These are phyloP conservation scores for Candida tibetensis DNA, from an alignment of 805 yeast genomes.

Conservation along the genomic window DNA sequence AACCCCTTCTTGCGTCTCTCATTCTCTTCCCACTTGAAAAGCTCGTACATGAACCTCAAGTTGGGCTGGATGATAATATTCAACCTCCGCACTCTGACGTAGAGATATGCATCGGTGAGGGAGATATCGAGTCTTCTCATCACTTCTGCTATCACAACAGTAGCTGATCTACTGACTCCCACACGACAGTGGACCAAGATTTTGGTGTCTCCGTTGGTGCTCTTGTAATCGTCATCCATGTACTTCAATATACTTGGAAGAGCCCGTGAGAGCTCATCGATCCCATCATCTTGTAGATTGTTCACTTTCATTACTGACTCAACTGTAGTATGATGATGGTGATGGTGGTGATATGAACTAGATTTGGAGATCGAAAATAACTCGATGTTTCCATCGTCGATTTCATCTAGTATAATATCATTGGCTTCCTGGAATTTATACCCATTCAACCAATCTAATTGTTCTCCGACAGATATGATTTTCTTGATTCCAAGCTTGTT, in stretches of 20 bases:
- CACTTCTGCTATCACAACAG: constrained; percentile 93
- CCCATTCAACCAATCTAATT: constrained; percentile 57
- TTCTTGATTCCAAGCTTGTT: constrained; percentile 64
- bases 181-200: constrained; percentile 88
- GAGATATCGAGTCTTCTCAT: constrained; percentile 71
- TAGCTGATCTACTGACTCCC: constrained; percentile 93
- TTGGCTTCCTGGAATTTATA: constrained; percentile 24
- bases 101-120: constrained; percentile 77
- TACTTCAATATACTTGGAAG: constrained; percentile 64
- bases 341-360: constrained; percentile 1
- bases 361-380: constrained; percentile 18
- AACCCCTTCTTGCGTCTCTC: constrained; percentile 14
- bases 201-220: constrained; percentile 23
- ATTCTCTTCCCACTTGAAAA: constrained; percentile 56
- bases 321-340: constrained; percentile 22
- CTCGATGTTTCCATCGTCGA: constrained; percentile 33
- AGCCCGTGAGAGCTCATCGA: constrained; percentile 65
- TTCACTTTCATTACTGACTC: constrained; percentile 58
- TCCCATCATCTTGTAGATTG: constrained; percentile 87
- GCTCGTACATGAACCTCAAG: constrained; percentile 84
- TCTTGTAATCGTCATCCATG: constrained; percentile 44
- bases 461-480: constrained; percentile 85
- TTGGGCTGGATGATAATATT: constrained; percentile 95
- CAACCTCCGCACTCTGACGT: constrained; percentile 83
- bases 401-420: constrained; percentile 20